phyloP scores from a whole-genome alignment of 2,329 filamentous ascomycete species.

The Orbilia brochopaga region DNA sequence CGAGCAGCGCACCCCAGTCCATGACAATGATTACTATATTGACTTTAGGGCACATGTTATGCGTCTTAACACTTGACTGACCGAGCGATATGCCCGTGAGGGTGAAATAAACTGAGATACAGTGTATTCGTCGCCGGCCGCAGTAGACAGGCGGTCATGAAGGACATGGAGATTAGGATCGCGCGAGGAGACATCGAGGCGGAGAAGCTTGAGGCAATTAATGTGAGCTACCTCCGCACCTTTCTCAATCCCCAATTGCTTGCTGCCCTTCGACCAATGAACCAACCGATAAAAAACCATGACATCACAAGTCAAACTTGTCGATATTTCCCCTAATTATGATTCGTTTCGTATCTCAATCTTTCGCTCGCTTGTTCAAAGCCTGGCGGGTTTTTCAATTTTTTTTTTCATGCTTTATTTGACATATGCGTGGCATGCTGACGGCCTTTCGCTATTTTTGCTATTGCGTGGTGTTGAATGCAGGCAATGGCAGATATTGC shows the following conservation, averaged over 20 bases:
- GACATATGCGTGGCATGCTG: conserved; percentile 29
- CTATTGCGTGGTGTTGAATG: conserved; percentile 41
- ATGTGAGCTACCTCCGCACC: conserved; percentile 53
- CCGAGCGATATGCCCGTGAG: background rate
- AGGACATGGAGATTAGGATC: conserved; percentile 55
- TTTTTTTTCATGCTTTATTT: conserved; percentile 8
- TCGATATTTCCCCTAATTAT: background rate
- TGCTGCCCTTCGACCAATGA: background rate
- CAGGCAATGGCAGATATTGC: conserved; percentile 56
- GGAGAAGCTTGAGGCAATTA: conserved; percentile 56
- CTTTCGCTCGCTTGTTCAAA: conserved; percentile 43
- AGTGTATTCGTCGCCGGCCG: conserved; percentile 55
- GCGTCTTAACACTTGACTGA: background rate
- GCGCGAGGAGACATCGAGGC: conserved; percentile 54
- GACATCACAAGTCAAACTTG: background rate
- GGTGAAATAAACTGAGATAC: conserved; percentile 19
- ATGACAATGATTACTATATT: no score
- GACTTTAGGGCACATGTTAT: background rate
- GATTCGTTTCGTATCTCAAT: conserved; percentile 11
- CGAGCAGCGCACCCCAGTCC: background rate
- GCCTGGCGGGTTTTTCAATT: background rate
- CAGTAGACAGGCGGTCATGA: conserved; percentile 53
- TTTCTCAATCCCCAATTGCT: conserved; percentile 16
- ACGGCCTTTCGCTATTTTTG: conserved; percentile 10
- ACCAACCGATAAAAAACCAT: conserved; percentile 1